Evolutionary conservation across 805 yeast genomes (phyloP).

Genomic region (Lachancea mirantina): DNA sequence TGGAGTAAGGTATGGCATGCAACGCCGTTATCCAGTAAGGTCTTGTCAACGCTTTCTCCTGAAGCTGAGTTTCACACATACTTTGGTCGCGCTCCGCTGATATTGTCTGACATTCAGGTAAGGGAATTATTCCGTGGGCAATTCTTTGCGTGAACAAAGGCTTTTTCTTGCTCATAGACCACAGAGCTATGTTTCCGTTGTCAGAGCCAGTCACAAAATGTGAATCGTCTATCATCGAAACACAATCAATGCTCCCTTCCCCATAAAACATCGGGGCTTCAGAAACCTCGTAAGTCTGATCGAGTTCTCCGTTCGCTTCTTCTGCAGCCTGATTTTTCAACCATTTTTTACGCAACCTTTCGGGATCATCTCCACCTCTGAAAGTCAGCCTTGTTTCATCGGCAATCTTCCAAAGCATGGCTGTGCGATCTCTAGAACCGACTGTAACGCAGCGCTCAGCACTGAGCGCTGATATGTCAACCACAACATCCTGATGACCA

Average conservation of each 20-base stretch:
- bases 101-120: constrained; percentile 42
- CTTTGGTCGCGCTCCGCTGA: constrained; percentile 42
- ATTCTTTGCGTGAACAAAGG: constrained; percentile 61
- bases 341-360: constrained; percentile 35
- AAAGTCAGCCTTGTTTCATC: constrained; percentile 93
- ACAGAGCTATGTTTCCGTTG: constrained; percentile 81
- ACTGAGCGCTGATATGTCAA: constrained; percentile 71
- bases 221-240: constrained; percentile 84
- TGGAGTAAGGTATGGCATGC: constrained; percentile 76
- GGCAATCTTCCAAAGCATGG: constrained; percentile 92
- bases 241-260: constrained; percentile 89
- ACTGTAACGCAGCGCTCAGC: constrained; percentile 93
- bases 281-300: constrained; percentile 23
- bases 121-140: constrained; percentile 69
- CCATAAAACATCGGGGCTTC: constrained; percentile 39
- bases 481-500: constrained; percentile 91
- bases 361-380: constrained; percentile 73
- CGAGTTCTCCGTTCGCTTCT: constrained; percentile 26
- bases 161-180: constrained; percentile 89
- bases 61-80: constrained; percentile 44
- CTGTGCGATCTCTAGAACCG: constrained; percentile 91
- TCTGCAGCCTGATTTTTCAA: constrained; percentile 28
- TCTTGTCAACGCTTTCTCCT: constrained; percentile 42
- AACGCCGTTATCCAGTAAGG: constrained; percentile 86
- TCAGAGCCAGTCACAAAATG: constrained; percentile 94